Evolutionary conservation across 140 eudicot species (phyloP), one percentile per base, ranked within the genome.

Genomic region (Senecio squalidus): DNA sequence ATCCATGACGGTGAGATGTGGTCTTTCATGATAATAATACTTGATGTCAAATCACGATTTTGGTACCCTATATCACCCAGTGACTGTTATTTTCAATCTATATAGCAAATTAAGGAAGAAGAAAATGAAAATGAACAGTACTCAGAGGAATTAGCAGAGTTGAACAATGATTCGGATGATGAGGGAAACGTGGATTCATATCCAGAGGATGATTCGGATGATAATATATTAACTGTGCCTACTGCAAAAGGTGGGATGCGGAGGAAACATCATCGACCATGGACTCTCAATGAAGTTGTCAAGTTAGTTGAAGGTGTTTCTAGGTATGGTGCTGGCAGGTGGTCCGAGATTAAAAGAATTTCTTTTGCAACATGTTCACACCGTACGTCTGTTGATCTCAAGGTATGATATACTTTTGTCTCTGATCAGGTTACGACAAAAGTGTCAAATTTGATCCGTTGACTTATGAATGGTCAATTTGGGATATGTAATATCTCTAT

Each of bases 231-330:
- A 46, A 80, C 85, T 38, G 78, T 74, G 4, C 82, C 89, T 5
- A 73, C 95, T 28, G 82, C 86, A 36, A 80, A 74, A 57, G 96
- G 99, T 16, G 90, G 95, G 31, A 82, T 80, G 81, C 76, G 96
- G 58, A 82, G 99, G 84, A 93, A 93, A 52, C 96, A 88, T 77
- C 99, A 93, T 73, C 79, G 99, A 15, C 95, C 95, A 27, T 93
- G 99, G 99, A 74, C 89, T 71, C 79, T 93, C 25, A 77, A 63
- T 58, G 99, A 93, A 60, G 99, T 93, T 15, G 85, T 93, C 21
- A 93, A 93, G 64, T 66, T 93, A 44, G 96, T 93, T 55, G 99
- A 93, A 56, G 99, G 99, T 65, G 96, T 93, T 56, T 75, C 95
- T 46, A 82, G 77, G 62, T 82, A 79, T 69, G 99, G 99, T 64